Evolutionary conservation across 1,284 basidiomycete genomes (phyloP), one percentile per base, ranked within the genome.

Genomic region (Cystobasidium sp.): DNA sequence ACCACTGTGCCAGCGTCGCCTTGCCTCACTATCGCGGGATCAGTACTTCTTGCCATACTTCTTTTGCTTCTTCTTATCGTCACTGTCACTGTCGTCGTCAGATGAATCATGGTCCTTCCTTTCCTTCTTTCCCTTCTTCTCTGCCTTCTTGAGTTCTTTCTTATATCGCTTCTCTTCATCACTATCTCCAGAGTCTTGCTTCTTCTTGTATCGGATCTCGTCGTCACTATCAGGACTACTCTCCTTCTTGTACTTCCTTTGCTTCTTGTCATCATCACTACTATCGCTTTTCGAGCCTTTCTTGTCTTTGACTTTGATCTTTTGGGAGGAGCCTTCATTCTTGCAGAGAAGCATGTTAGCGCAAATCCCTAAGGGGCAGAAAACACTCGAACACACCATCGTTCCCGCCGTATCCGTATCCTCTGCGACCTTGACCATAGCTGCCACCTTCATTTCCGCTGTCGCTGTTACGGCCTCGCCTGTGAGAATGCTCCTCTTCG

Each of bases 61-160:
- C 44, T 63, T 63, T 14, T 20, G 44, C 22, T 63, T 63, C 44
- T 63, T 63, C n/a, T 20, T 16, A 1, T 47, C 9, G 22, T 49
- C 47, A 63, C 51, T 53, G 46, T 53, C 63, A 53, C 44, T 51
- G 18, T 51, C 47, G 49, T 66, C 64, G 31, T 66, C 64, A 47
- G 41, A 46, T 16, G 31, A 37, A 41, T 24, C 20, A 14, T 49
- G 10, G 9, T 66, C 39, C 49, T 66, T 66, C 8, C 8, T 39
- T 16, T 53, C 18, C 16, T 52, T 53, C 31, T 66, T 47, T 22
- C 24, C 51, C 31, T 52, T 55, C 49, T 66, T 66, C 39, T 66
- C 44, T 2, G 41, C n/a, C 46, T 66, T 66, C 7, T 66, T 53
- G 5, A 53, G 22, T 44, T 49, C 61, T n/a, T 63, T 63, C 61